Base-by-base conservation (phyloP, 257 asterid genomes). In the Solanum lycopersicoides region DNA sequence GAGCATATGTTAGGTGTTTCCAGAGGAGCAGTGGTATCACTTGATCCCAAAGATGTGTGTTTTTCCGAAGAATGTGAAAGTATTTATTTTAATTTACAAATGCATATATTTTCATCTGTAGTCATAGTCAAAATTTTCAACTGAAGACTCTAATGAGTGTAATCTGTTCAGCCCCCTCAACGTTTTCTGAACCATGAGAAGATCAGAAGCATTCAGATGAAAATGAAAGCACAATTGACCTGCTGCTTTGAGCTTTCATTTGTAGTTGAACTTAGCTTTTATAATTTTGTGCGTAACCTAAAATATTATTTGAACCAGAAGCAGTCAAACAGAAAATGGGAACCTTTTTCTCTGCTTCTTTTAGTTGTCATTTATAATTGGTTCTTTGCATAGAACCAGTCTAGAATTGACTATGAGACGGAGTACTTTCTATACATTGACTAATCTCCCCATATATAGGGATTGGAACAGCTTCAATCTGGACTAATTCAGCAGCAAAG, bases 401-500 rank as follows among this genome's bases (percentile, higher is more conserved):
- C 23, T 71, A 16, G 1, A 71, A 34, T 71, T 14, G 77, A 32
- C 13, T 30, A 20, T 71, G 77, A 20, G 13, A 30, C 21, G 14
- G 42, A 71, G 77, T 32, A 28, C 8, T 30, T 32, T 68, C 20
- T 68, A 16, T 16, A 16, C 20, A 68, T 32, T 30, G 41, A 68
- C 75, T 68, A 68, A 68, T 71, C 10, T 71, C 14, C n/a, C 37
- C 74, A 60, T 85, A 73, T 18, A 15, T 72, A 89, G 89, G 88
- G 90, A 76, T 69, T 87, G 16, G 86, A 87, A 69, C 88, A 74
- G 84, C 89, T 80, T 72, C 89, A 82, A 83, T 39, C 88, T 71
- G 88, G 86, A 86, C 42, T 71, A 50, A 47, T 72, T 83, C 88
- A 73, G 74, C 91, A 85, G 30, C 45, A 60, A 35, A 88, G 21